These are phyloP conservation scores for Candida silvicultrix DNA, from an alignment of 805 yeast species.

Conservation along the genomic window DNA sequence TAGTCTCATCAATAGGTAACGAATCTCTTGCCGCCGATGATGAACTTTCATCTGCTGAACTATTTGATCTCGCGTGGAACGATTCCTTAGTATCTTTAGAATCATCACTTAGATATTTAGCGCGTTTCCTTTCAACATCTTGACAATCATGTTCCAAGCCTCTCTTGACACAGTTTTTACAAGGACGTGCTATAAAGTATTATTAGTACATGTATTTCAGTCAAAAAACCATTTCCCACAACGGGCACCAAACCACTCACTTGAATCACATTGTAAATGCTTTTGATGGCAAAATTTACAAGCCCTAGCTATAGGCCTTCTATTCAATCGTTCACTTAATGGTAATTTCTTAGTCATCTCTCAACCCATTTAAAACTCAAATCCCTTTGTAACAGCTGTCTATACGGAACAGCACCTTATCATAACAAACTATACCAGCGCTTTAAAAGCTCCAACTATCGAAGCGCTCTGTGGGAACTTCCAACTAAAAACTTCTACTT, in stretches of 20 bases:
- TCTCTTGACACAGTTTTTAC: slow-evolving; percentile 63
- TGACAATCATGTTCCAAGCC: slow-evolving; percentile 48
- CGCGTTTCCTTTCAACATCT: slow-evolving; percentile 51
- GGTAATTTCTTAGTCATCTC: slow-evolving; percentile 60
- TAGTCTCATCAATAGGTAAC: not conserved
- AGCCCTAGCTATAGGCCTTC: slow-evolving; percentile 64
- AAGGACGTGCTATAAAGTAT: slow-evolving; percentile 43
- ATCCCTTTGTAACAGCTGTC: too few species aligned
- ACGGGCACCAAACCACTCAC: too few species aligned
- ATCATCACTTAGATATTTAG: slow-evolving; percentile 22
- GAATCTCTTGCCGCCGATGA: not conserved
- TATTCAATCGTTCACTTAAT: slow-evolving; percentile 40
- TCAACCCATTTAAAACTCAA: too few species aligned
- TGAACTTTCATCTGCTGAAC: not conserved
- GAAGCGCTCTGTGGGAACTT: too few species aligned
- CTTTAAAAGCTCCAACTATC: too few species aligned
- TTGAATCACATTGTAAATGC: slow-evolving; percentile 65
- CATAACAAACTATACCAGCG: not conserved
- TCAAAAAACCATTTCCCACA: too few species aligned
- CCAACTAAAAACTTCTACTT: too few species aligned
- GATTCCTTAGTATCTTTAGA: too few species aligned
- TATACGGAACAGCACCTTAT: not conserved
- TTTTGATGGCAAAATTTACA: slow-evolving; percentile 69
- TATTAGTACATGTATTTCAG: too few species aligned
- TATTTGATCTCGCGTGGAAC: too few species aligned